Evolutionary conservation across 1,284 basidiomycete species (phyloP).

Genomic region (Cutaneotrichosporon sp.): DNA sequence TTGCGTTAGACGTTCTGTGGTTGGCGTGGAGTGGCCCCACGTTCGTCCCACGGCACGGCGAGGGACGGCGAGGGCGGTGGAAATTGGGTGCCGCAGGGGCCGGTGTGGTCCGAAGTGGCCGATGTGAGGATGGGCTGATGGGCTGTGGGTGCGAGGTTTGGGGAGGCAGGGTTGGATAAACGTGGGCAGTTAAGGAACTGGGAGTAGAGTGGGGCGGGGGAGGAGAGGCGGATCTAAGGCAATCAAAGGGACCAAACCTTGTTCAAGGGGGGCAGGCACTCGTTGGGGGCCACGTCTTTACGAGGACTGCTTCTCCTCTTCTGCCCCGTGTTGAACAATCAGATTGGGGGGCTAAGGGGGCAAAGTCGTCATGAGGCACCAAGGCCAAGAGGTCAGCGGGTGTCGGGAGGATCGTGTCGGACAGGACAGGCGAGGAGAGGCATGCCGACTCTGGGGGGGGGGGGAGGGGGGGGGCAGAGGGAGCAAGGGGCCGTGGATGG

Average conservation of each 20-base stretch:
- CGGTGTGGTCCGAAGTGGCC: not conserved
- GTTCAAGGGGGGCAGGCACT: not conserved
- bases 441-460: too few relatives aligned
- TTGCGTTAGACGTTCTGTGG: not conserved
- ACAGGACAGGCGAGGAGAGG: too few relatives aligned
- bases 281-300: too few relatives aligned
- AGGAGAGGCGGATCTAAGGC: not conserved
- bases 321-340: too few relatives aligned
- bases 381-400: too few relatives aligned
- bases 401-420: too few relatives aligned
- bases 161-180: not conserved
- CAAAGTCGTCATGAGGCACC: too few relatives aligned
- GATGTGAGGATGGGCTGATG: too few relatives aligned
- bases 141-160: not conserved
- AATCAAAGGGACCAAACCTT: not conserved
- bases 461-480: too few relatives aligned
- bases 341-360: too few relatives aligned
- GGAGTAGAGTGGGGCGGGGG: not conserved
- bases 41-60: not conserved
- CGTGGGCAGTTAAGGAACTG: not conserved
- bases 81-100: not conserved
- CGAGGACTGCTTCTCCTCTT: too few relatives aligned
- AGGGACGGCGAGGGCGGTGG: not conserved
- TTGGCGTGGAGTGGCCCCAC: not conserved
- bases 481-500: too few relatives aligned